Evolutionary conservation across 345 rosid genomes (phyloP).

Genomic region (Salix arbutifolia): DNA sequence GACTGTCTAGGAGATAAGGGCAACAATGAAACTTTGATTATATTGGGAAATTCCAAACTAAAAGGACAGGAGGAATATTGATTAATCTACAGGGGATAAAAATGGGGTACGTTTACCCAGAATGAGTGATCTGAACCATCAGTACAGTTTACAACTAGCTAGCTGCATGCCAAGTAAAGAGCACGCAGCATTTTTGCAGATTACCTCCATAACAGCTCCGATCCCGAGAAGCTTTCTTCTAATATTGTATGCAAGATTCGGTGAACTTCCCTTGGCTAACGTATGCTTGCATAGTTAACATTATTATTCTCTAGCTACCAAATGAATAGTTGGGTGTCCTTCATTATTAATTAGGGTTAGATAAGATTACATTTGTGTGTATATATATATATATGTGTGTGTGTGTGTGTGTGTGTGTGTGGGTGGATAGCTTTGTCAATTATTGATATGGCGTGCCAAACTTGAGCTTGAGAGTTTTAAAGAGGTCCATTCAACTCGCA

Average conservation of each 20-base stretch:
- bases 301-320: conserved; percentile 4
- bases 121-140: conserved; percentile 9
- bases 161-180: conserved; percentile 12
- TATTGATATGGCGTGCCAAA: conserved; percentile 26
- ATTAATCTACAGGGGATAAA: neutral
- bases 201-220: conserved; percentile 25
- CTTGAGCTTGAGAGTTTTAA: conserved; percentile 10
- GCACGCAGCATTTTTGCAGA: conserved; percentile 8
- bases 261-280: conserved; percentile 18
- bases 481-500: conserved; percentile 39
- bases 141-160: neutral
- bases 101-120: neutral
- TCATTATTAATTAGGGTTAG: neutral
- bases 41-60: no score
- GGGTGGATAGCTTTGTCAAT: conserved; percentile 16
- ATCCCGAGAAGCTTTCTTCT: conserved; percentile 32
- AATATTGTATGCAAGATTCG: conserved; percentile 22
- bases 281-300: neutral
- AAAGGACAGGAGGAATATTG: no score
- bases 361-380: neutral
- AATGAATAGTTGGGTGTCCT: conserved; percentile 6
- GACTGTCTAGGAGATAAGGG: no score
- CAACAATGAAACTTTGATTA: no score
- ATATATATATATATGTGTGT: neutral
- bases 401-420: neutral